Evolutionary conservation across 2,329 filamentous ascomycete species (phyloP).

Genomic region (Rutstroemia sp.): DNA sequence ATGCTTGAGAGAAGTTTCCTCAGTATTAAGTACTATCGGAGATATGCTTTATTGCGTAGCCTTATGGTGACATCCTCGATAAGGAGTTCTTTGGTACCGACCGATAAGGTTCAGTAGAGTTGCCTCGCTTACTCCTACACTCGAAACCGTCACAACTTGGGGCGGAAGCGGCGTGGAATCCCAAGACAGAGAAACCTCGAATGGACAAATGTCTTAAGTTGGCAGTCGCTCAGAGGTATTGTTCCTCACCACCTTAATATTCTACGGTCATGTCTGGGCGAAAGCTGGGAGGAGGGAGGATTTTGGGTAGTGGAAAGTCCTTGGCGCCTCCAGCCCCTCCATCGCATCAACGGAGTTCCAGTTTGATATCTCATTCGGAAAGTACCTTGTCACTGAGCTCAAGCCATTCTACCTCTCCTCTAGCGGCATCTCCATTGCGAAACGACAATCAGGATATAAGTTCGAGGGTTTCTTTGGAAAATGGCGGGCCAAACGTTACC

Average conservation of each 20-base stretch:
- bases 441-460: constrained; percentile 70
- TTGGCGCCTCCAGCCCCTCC: constrained; percentile 58
- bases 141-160: neutral
- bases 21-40: neutral
- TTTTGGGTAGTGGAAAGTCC: constrained; percentile 79
- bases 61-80: constrained; percentile 3
- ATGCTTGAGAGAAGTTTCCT: neutral
- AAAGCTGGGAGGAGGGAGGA: constrained; percentile 86
- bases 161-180: neutral
- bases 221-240: constrained; percentile 18
- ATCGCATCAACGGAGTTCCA: constrained; percentile 29
- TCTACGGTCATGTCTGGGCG: constrained; percentile 61
- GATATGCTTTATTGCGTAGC: neutral
- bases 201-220: constrained; percentile 20
- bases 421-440: constrained; percentile 55
- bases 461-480: constrained; percentile 69
- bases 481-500: constrained; percentile 42
- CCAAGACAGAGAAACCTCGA: neutral
- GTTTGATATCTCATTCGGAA: constrained; percentile 48
- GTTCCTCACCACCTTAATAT: constrained; percentile 11
- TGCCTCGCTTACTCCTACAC: constrained; percentile 6
- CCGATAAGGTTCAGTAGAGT: neutral
- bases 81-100: neutral
- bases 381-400: constrained; percentile 77
- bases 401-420: constrained; percentile 54